Evolutionary conservation across 202 grass and related monocot genomes (phyloP), one percentile per base, ranked within the genome.

Genomic region (Panicum virgatum): DNA sequence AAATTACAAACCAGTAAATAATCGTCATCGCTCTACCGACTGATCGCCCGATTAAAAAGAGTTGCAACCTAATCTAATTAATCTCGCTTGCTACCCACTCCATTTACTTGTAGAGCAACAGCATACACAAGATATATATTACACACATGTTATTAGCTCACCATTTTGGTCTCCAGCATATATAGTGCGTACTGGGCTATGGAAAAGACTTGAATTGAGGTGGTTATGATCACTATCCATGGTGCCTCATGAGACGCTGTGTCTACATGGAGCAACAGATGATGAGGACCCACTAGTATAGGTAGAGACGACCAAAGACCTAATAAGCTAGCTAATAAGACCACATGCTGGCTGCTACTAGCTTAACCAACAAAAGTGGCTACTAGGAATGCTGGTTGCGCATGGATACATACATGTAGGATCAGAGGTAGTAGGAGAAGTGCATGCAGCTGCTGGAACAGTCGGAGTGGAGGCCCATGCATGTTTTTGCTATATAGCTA

Each of bases 351-450:
- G n/a, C 47, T 57, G 34, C 46, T 30, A 48, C 50, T 88, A 83
- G 77, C 56, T 82, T 85, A 89, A 85, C 65, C 82, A 88, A 20
- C 72, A 44, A 78, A 72, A 66, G 72, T 78, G 77, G 72, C 29
- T 53, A 44, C 38, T 53, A 69, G 38, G 56, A 29, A 40, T 57
- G 83, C 48, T 73, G 83, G 78, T 13, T 67, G 57, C 67, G 58
- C 77, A 29, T 71, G 70, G 70, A 80, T 85, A 80, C 39, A 82
- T 30, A 47, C 67, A 39, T 36, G 78, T 86, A 86, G 83, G 78
- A 78, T 78, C 65, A 51, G 51, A 54, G 45, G 77, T 3, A 34
- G 60, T 69, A 81, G 79, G 18, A 69, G 53, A 56, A 66, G 65
- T 70, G 81, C 61, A 54, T 22, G 72, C 71, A 56, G 62, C 62